phyloP scores from a whole-genome alignment of 2,329 filamentous ascomycete genomes.

The Fusarium euwallaceae region DNA sequence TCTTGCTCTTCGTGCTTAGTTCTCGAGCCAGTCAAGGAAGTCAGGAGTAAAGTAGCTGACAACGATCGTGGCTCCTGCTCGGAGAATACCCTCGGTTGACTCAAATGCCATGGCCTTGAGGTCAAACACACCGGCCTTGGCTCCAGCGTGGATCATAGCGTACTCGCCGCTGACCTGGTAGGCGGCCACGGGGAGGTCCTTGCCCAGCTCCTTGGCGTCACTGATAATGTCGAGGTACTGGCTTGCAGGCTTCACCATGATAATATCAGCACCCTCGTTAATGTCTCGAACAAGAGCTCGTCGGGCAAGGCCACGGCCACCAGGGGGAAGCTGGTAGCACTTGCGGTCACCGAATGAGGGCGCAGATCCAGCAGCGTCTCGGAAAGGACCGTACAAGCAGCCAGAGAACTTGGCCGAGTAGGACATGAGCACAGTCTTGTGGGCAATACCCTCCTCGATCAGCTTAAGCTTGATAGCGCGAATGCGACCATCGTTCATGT shows the following conservation, averaged over 20 bases:
- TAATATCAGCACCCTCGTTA: slow-evolving; percentile 93
- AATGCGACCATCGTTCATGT: slow-evolving; percentile 99
- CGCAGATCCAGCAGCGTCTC: slow-evolving; percentile 91
- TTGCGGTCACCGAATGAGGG: slow-evolving; percentile 94
- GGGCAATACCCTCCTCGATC: slow-evolving; percentile 93
- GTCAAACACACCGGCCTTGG: slow-evolving; percentile 96
- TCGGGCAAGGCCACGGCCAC: slow-evolving; percentile 90
- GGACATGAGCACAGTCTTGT: slow-evolving; percentile 94
- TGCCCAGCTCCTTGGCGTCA: slow-evolving; percentile 94
- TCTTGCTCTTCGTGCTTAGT: slow-evolving; percentile 50
- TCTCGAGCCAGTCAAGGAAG: slow-evolving; percentile 76
- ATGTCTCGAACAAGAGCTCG: slow-evolving; percentile 93
- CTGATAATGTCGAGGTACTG: slow-evolving; percentile 98
- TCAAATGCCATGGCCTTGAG: slow-evolving; percentile 95
- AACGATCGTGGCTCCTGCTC: slow-evolving; percentile 93
- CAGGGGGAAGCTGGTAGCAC: slow-evolving; percentile 96
- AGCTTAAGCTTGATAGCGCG: slow-evolving; percentile 98
- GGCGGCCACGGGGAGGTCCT: slow-evolving; percentile 91
- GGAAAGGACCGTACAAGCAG: slow-evolving; percentile 96
- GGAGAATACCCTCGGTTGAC: slow-evolving; percentile 90
- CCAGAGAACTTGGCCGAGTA: slow-evolving; percentile 98
- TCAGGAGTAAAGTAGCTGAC: slow-evolving; percentile 95
- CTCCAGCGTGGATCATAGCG: slow-evolving; percentile 96
- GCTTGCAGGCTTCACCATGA: slow-evolving; percentile 98
- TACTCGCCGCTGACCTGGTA: slow-evolving; percentile 98